Evolutionary conservation across 2,329 filamentous ascomycete genomes (phyloP).

Genomic region (Colletotrichum truncatum): DNA sequence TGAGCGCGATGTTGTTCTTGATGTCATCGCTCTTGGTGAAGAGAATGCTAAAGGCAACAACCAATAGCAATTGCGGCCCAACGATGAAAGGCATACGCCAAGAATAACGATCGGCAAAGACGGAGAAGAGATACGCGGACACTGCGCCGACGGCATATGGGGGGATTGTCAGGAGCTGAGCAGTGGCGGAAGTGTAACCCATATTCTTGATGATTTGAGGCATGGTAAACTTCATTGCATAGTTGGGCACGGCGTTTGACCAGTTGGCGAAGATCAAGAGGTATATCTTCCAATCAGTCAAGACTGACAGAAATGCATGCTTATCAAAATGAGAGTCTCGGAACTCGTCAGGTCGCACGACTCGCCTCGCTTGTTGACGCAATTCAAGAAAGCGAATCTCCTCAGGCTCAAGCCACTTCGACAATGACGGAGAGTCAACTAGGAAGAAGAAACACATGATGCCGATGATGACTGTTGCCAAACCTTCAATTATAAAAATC

Average conservation of each 20-base stretch:
- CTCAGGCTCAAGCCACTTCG: constrained; percentile 47
- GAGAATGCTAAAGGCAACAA: constrained; percentile 46
- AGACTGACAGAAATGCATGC: constrained; percentile 45
- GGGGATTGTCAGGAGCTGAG: constrained; percentile 44
- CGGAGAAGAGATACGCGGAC: constrained; percentile 41
- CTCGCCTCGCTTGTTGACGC: constrained; percentile 42
- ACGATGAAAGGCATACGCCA: constrained; percentile 51
- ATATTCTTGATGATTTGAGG: constrained; percentile 50
- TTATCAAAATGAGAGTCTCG: constrained; percentile 42
- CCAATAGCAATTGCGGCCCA: constrained; percentile 41
- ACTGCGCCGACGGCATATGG: constrained; percentile 46
- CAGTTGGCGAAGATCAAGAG: constrained; percentile 52
- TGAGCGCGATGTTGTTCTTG: constrained; percentile 47
- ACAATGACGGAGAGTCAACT: constrained; percentile 49
- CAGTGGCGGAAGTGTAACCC: constrained; percentile 46
- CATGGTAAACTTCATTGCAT: constrained; percentile 45
- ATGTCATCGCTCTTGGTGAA: constrained; percentile 47
- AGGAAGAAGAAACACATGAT: constrained; percentile 55
- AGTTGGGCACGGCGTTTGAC: constrained; percentile 49
- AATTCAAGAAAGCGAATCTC: constrained; percentile 51
- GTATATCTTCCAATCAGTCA: constrained; percentile 58
- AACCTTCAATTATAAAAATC: constrained; percentile 64
- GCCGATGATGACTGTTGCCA: constrained; percentile 48
- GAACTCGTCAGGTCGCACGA: constrained; percentile 34
- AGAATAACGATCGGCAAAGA: constrained; percentile 46